These are phyloP conservation scores for Biscogniauxia sp. DNA, from an alignment of 2,329 filamentous ascomycete species.

Conservation along the genomic window DNA sequence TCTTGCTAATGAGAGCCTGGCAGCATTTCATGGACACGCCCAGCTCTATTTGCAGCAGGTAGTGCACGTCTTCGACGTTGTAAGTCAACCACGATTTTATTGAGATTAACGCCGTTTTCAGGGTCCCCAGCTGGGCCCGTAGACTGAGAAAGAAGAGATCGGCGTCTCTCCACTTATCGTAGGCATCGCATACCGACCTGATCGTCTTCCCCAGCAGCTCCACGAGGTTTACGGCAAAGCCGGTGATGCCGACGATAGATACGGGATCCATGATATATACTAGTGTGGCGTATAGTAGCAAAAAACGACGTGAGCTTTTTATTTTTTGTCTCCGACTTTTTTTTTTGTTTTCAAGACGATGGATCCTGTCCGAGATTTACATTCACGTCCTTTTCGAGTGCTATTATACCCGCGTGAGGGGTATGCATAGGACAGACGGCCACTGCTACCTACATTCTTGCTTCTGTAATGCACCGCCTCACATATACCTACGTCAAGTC, in stretches of 20 bases:
- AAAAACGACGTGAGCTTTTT: too few relatives aligned
- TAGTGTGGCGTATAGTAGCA: neutral
- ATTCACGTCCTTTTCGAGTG: neutral
- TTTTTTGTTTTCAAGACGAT: too few relatives aligned
- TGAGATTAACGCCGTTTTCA: constrained; percentile 3
- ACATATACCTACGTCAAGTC: neutral
- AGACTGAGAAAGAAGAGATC: constrained; percentile 3
- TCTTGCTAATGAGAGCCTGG: neutral
- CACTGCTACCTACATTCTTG: neutral
- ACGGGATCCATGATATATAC: neutral
- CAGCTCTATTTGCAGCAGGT: constrained; percentile 3
- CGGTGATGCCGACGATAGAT: neutral
- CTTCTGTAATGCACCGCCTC: neutral
- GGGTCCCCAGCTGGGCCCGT: constrained; percentile 1
- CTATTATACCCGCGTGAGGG: neutral
- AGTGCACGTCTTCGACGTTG: neutral
- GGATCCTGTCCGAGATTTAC: neutral
- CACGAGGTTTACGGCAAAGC: constrained; percentile 3
- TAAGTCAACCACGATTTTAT: constrained; percentile 1
- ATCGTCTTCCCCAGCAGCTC: constrained; percentile 4
- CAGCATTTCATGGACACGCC: neutral
- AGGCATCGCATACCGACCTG: constrained; percentile 1
- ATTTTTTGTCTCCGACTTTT: too few relatives aligned
- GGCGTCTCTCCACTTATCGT: constrained; percentile 3
- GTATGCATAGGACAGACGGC: neutral